Conservation (phyloP, 2,329 filamentous ascomycete species). For the Ilyonectria destructans region DNA sequence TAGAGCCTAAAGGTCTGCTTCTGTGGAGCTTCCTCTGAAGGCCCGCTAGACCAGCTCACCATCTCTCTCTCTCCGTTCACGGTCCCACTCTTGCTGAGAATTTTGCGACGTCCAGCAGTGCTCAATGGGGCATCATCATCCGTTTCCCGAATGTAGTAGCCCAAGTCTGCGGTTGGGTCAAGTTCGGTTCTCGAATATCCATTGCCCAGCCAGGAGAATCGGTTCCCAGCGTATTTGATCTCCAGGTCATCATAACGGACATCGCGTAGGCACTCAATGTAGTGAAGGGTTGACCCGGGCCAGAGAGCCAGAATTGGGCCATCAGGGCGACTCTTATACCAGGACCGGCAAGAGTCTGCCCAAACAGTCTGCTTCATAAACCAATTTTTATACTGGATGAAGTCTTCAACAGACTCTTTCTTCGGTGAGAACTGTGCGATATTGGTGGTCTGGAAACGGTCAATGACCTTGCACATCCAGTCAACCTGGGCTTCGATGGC, state of each 20-base stretch:
- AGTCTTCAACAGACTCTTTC: conserved; percentile 64
- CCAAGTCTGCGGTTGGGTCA: conserved; percentile 58
- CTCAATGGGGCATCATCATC: conserved; percentile 54
- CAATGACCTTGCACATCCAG: conserved; percentile 66
- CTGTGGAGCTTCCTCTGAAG: background rate
- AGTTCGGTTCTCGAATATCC: conserved; percentile 61
- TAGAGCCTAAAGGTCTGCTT: background rate
- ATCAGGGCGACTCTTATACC: conserved; percentile 64
- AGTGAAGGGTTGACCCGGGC: conserved; percentile 61
- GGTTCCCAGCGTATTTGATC: conserved; percentile 56
- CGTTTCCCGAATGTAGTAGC: conserved; percentile 56
- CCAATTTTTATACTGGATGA: conserved; percentile 62
- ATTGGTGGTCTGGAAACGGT: conserved; percentile 63
- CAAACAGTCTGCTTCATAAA: conserved; percentile 62
- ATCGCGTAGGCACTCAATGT: conserved; percentile 64
- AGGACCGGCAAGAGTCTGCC: conserved; percentile 59
- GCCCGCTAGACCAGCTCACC: conserved; percentile 29
- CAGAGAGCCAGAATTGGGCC: conserved; percentile 62
- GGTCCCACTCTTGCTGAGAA: conserved; percentile 34
- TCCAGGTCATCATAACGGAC: conserved; percentile 65
- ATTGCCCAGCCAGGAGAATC: conserved; percentile 60
- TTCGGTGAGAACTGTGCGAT: conserved; percentile 63
- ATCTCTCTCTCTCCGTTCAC: conserved; percentile 17
- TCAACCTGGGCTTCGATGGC: conserved; percentile 65
- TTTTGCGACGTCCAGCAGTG: conserved; percentile 34